Base-by-base conservation (phyloP, 2,329 filamentous ascomycete species). In the Plectosphaerella plurivora region DNA sequence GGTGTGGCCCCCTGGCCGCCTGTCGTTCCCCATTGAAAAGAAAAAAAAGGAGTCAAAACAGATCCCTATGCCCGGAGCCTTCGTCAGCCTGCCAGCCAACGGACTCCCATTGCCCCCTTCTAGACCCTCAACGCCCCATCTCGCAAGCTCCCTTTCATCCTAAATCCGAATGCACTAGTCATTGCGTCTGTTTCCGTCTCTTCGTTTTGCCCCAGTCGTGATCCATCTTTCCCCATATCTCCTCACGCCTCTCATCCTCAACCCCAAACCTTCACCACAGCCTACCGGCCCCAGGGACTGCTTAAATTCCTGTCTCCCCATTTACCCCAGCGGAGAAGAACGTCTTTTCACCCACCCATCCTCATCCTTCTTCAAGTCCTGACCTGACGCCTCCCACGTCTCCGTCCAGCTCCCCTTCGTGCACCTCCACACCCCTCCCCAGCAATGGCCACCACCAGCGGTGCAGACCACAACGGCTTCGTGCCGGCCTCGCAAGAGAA, bases 381-480 rank as follows among this genome's bases (percentile, higher is more conserved):
- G 22, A 22, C 42, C 8, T 18, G 7, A 22, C 22, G 37, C 20
- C 42, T 20, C 44, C 22, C 25, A 33, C 4, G 37, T 33, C 5
- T 50, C 16, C 24, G 12, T 20, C 9, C 24, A 28, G 22, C 5
- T 3, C 9, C 39, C 5, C 36, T 25, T 35, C 16, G 18, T 20
- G 14, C 14, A 14, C 39, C 16, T 16, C 15, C 11, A 5, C 10
- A 18, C 25, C 9, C 22, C 39, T 15, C 12, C 16, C n/a, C 15
- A 18, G 35, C 20, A 50, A 57, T 57, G 55, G 53, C 55, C 50
- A 56, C 25, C 37, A 44, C 37, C 51, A 16, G 51, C 50, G 35
- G 50, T 47, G 41, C 51, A 37, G 41, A 49, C n/a, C 47, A 51
- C 44, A 35, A 39, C 41, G 55, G 44, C 45, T 22, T 50, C 47